Evolutionary conservation across 1,284 basidiomycete species (phyloP).

Genomic region (Singerocomus inundabilis): DNA sequence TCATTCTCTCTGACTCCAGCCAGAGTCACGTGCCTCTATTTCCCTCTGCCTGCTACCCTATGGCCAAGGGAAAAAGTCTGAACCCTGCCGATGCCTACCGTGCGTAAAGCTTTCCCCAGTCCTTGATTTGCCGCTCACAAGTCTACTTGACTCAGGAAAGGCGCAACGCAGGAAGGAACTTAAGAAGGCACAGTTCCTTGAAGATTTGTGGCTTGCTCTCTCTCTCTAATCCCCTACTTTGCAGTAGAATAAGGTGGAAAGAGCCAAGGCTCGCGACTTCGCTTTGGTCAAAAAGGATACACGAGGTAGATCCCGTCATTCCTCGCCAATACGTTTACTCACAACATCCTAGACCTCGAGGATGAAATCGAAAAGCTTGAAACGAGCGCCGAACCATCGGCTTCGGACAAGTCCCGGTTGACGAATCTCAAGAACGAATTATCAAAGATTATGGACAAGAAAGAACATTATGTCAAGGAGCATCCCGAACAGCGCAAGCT

Average conservation of each 20-base stretch:
- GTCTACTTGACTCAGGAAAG: slow-evolving; percentile 57
- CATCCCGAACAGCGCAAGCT: slow-evolving; percentile 86
- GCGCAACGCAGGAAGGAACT: slow-evolving; percentile 85
- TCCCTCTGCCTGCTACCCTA: slow-evolving; percentile 36
- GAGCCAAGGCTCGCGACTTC: slow-evolving; percentile 78
- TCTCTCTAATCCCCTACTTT: slow-evolving; percentile 26
- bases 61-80: slow-evolving; percentile 79
- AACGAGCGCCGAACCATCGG: slow-evolving; percentile 40
- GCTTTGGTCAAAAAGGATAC: slow-evolving; percentile 88
- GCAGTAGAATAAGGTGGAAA: slow-evolving; percentile 84
- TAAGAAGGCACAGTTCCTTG: slow-evolving; percentile 65
- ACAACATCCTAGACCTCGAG: slow-evolving; percentile 53
- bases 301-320: slow-evolving; percentile 45
- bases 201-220: slow-evolving; percentile 5
- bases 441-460: slow-evolving; percentile 76
- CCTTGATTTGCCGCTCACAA: neutral
- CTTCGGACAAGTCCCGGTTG: slow-evolving; percentile 55
- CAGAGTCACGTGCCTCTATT: slow-evolving; percentile 26
- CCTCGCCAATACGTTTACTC: slow-evolving; percentile 1
- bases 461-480: slow-evolving; percentile 86
- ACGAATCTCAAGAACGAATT: slow-evolving; percentile 74
- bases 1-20: slow-evolving; percentile 26
- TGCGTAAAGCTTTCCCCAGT: slow-evolving; percentile 35
- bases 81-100: slow-evolving; percentile 87
- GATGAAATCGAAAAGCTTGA: slow-evolving; percentile 69